Percentiles rank a stretch among this genome's conserved stretches.
These are phyloP conservation scores for Jasminum sambac DNA, from an alignment of 257 asterid genomes.

Conservation along the genomic window DNA sequence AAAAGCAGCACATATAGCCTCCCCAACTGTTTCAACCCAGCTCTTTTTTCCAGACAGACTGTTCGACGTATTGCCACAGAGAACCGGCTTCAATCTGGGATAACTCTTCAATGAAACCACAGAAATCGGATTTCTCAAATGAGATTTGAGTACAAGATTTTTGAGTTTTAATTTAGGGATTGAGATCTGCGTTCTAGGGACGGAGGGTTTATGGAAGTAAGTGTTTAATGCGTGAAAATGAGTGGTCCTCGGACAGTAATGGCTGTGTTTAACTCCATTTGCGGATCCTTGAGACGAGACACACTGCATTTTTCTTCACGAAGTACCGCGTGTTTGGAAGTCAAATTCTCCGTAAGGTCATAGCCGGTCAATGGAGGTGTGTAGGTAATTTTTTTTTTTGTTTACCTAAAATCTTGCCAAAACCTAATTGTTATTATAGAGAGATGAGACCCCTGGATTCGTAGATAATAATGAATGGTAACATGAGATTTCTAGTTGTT, in stretches of 20 bases:
- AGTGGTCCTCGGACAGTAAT: slow-evolving; percentile 19
- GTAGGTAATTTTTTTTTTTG: no score
- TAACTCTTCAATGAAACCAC: slow-evolving; percentile 4
- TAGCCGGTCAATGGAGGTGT: no score
- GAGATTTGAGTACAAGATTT: slow-evolving; percentile 20
- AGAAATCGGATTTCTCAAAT: slow-evolving; percentile 25
- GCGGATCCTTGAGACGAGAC: neutral
- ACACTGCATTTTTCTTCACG: slow-evolving; percentile 7
- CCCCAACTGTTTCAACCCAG: slow-evolving; percentile 61
- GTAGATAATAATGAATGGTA: no score
- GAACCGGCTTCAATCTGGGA: slow-evolving; percentile 30
- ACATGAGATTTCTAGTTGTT: no score
- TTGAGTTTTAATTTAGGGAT: slow-evolving; percentile 22
- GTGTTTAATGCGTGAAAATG: slow-evolving; percentile 15
- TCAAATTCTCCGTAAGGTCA: no score
- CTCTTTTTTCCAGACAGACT: slow-evolving; percentile 35
- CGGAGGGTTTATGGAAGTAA: slow-evolving; percentile 26
- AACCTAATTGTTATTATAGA: no score
- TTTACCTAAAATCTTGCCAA: no score
- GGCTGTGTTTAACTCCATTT: neutral
- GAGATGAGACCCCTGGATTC: no score
- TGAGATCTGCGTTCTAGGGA: slow-evolving; percentile 23
- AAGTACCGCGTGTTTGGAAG: no score
- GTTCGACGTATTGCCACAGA: slow-evolving; percentile 57
- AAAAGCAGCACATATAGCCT: slow-evolving; percentile 67